A percentile compares a stretch with the other conserved stretches of the same genome.
Conservation (phyloP, 768 basidiomycete genomes). For the Dendrothele bispora region DNA sequence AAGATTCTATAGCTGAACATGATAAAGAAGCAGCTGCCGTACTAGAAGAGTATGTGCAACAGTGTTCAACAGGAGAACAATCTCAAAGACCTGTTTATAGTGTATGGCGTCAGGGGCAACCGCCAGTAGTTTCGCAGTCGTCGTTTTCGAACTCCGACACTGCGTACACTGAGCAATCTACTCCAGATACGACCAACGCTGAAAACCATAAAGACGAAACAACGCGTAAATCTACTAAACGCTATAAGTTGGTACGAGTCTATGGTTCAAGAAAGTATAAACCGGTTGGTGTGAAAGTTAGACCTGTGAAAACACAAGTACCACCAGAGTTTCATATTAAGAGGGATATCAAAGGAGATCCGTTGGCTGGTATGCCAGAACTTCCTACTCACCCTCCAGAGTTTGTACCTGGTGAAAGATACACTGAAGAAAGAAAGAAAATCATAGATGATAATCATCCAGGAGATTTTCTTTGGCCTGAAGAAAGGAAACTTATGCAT, state of each 20-base stretch:
- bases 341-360: constrained; percentile 19
- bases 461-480: constrained; percentile 27
- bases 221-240: too few relatives aligned
- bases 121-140: too few relatives aligned
- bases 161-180: too few relatives aligned
- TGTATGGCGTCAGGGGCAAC: too few relatives aligned
- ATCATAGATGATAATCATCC: constrained; percentile 12
- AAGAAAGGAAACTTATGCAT: constrained; percentile 30
- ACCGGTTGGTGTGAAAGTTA: constrained; percentile 16
- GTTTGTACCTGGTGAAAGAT: constrained; percentile 15
- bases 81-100: not conserved
- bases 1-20: not conserved
- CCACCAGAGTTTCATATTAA: constrained; percentile 19
- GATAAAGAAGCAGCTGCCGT: not conserved
- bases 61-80: too few relatives aligned
- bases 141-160: too few relatives aligned
- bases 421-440: constrained; percentile 19
- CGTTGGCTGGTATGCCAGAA: constrained; percentile 13
- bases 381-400: constrained; percentile 11
- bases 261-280: constrained; percentile 18
- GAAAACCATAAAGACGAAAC: too few relatives aligned
- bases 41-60: not conserved
- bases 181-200: too few relatives aligned
- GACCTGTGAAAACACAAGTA: constrained; percentile 9
- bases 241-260: not conserved